Evolutionary conservation across 2,329 filamentous ascomycete species (phyloP), one percentile per base, ranked within the genome.

Genomic region (Phoma herbarum): DNA sequence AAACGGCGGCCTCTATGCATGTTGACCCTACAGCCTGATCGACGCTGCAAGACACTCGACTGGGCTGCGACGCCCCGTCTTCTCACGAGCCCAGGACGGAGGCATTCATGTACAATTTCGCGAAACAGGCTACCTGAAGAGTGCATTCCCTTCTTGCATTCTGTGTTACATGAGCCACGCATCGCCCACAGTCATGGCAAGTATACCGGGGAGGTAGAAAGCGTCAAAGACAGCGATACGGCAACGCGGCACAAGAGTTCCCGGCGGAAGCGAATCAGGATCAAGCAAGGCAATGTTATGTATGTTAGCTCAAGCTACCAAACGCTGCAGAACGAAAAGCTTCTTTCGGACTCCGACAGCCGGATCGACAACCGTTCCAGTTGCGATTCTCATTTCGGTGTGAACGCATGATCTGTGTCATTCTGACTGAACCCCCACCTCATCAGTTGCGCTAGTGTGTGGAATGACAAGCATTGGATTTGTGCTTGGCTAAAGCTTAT

Each of bases 401-500:
- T 44, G 56, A 59, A 59, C 56, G 39, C 33, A 42, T 59, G 56
- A 59, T 54, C 56, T 59, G 56, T 59, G 56, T 59, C 25, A 48
- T 41, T 50, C 49, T 54, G 50, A 44, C 33, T 42, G 49, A 22
- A 31, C 28, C 25, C 50, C 56, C 46, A 37, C 56, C 39, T 49
- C 35, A 44, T 46, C 28, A 49, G 31, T 18, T 46, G 33, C 35
- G 28, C 47, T 56, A 58, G 49, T 44, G 41, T 31, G 41, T 35
- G 29, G 44, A 42, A 20, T 52, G 44, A 68, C 53, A 72, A 72
- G 69, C 69, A 62, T 70, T 66, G 43, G 22, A 46, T 53, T 26
- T 26, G 28, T 45, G 41, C 68, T 72, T 71, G 68, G 69, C 69
- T 64, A 72, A 72, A 66, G 68, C 69, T 72, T 72, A 67, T 25